Conservation (phyloP, 345 rosid genomes). For the Hirschfeldia incana region DNA sequence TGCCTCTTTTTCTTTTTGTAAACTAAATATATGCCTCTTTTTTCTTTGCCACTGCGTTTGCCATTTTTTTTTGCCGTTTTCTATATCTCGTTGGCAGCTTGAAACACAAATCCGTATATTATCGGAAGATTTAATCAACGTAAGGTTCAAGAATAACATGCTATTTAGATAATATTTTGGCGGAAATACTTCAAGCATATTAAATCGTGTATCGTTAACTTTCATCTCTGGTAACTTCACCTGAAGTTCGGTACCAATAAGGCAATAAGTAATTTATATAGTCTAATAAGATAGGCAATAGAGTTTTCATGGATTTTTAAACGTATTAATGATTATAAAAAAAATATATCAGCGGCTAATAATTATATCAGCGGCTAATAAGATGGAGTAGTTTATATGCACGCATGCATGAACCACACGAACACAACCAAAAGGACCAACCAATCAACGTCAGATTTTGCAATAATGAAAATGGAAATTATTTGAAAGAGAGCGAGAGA, state of each 20-base stretch:
- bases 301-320: not conserved
- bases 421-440: slow-evolving; percentile 26
- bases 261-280: not conserved
- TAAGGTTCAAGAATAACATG: not conserved
- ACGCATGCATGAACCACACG: slow-evolving; percentile 36
- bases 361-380: not conserved
- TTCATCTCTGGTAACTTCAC: not conserved
- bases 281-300: not conserved
- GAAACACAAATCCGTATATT: not conserved
- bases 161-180: not conserved
- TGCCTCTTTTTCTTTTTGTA: not conserved
- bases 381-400: not conserved
- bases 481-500: slow-evolving; percentile 25
- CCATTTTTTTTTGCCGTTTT: not conserved
- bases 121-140: not conserved
- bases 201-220: not conserved
- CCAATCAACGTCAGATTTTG: slow-evolving; percentile 26
- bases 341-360: too few species aligned
- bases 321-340: not conserved
- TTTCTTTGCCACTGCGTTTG: not conserved
- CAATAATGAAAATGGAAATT: slow-evolving; percentile 16
- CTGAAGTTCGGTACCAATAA: not conserved
- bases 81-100: too few species aligned
- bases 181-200: not conserved
- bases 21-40: not conserved